Conservation (phyloP, 1,139 yeast species). For the Kodamaea fungicola region DNA sequence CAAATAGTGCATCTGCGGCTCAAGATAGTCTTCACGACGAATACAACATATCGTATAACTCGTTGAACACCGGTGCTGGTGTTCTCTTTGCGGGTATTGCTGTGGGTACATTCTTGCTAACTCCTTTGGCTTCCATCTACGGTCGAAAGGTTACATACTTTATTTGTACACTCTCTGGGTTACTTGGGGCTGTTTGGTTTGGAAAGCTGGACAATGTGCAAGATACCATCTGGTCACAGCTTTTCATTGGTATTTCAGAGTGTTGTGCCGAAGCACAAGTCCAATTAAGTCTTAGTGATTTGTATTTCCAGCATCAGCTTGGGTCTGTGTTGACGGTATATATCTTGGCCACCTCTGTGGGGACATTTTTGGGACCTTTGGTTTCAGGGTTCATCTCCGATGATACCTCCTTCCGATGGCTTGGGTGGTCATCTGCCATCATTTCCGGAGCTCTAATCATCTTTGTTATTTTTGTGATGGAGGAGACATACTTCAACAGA, state of each 20-base stretch:
- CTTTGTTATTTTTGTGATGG: constrained; percentile 19
- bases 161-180: constrained; percentile 25
- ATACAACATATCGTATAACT: constrained; percentile 31
- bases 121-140: constrained; percentile 31
- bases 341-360: constrained; percentile 34
- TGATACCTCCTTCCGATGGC: constrained; percentile 29
- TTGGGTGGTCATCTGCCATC: constrained; percentile 31
- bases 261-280: constrained; percentile 38
- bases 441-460: constrained; percentile 19
- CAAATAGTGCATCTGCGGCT: constrained; percentile 36
- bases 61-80: constrained; percentile 40
- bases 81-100: constrained; percentile 32
- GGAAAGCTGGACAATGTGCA: constrained; percentile 22
- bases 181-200: constrained; percentile 34
- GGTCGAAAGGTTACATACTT: constrained; percentile 32
- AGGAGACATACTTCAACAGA: constrained; percentile 26
- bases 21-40: constrained; percentile 30
- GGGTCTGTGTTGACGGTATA: constrained; percentile 39
- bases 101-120: constrained; percentile 27
- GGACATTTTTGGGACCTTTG: constrained; percentile 36
- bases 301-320: constrained; percentile 36
- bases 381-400: constrained; percentile 28
- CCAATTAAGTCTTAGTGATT: constrained; percentile 30
- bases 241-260: constrained; percentile 32
- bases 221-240: constrained; percentile 35